Evolutionary conservation across 2,329 filamentous ascomycete genomes (phyloP), one percentile per base, ranked within the genome.

Genomic region (Allantophomopsis cytisporea): DNA sequence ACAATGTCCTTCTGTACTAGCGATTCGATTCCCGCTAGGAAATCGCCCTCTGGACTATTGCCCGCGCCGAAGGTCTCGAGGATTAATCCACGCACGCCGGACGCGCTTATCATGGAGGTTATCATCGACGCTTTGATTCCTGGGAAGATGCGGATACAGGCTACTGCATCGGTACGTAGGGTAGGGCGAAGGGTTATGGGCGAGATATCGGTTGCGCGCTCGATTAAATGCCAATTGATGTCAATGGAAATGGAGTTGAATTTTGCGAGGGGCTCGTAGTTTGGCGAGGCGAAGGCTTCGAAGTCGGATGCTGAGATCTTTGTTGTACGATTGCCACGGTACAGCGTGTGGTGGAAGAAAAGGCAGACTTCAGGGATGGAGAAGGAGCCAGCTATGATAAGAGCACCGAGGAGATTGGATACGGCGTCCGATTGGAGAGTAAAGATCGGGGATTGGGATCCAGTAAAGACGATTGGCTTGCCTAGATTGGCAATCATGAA

Each of bases 291-390:
- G 55, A 84, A 84, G 1, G 79, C 80, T 18, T 72, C 69, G 52
- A 83, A 83, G 37, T 77, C 72, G 46, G 74, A 76, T 6, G 80
- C 75, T 17, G 77, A 78, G 18, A 81, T 68, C 54, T 84, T 84
- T 18, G 76, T 82, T 7, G 73, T 66, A 33, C 80, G 63, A 48
- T 83, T 84, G 10, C 80, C 80, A 12, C 80, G 71, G 50, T 79
- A 81, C 15, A 84, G 65, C 47, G 71, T 75, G 57, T 80, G 75
- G 53, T 83, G 79, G 62, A 84, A 84, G 59, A 81, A 84, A 31
- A 84, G 64, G 51, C 77, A 81, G 18, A 84, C 80, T 59, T 84
- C 80, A 0, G 80, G 79, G 39, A 84, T 80, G 68, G 79, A 78
- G 52, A 83, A 83, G 47, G 83, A 79, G 10, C 78, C 78, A 12